Conservation (phyloP, 768 basidiomycete genomes). For the Leccinum longicurvipes region DNA sequence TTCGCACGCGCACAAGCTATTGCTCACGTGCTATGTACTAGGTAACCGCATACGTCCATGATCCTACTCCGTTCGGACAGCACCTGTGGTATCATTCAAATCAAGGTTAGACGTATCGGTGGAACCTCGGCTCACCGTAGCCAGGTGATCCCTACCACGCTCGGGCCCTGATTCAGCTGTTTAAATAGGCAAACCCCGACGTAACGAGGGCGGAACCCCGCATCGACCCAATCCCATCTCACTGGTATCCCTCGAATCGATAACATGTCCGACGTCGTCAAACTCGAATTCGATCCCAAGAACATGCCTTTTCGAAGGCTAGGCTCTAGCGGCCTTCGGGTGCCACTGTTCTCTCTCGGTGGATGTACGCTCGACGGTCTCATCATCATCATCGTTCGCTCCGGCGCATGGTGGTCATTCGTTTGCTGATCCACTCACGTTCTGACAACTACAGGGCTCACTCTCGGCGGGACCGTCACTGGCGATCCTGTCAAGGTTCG, state of each 20-base stretch:
- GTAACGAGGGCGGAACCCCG: not conserved
- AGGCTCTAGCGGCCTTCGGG: slow-evolving; percentile 45
- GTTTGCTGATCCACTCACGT: not conserved
- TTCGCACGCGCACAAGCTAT: not conserved
- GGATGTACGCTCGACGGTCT: slow-evolving; percentile 35
- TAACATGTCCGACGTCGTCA: slow-evolving; percentile 23
- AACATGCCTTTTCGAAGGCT: slow-evolving; percentile 41
- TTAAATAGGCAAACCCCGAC: not conserved
- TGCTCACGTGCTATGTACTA: not conserved
- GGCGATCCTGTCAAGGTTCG: slow-evolving; percentile 51
- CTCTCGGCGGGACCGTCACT: slow-evolving; percentile 43
- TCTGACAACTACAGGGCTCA: slow-evolving; percentile 35
- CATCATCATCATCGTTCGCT: not conserved
- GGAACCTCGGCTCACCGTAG: not conserved
- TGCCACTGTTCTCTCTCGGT: slow-evolving; percentile 51
- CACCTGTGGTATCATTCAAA: too few species aligned
- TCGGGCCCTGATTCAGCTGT: not conserved
- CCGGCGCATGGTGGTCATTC: not conserved
- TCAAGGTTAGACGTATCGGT: not conserved
- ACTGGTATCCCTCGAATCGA: not conserved
- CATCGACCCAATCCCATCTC: not conserved
- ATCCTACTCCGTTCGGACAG: not conserved
- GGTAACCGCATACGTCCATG: not conserved
- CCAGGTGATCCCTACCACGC: not conserved
- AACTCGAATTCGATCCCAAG: slow-evolving; percentile 37